phyloP scores from a whole-genome alignment of 106 monocot genomes.

The Agapanthus africanus region DNA sequence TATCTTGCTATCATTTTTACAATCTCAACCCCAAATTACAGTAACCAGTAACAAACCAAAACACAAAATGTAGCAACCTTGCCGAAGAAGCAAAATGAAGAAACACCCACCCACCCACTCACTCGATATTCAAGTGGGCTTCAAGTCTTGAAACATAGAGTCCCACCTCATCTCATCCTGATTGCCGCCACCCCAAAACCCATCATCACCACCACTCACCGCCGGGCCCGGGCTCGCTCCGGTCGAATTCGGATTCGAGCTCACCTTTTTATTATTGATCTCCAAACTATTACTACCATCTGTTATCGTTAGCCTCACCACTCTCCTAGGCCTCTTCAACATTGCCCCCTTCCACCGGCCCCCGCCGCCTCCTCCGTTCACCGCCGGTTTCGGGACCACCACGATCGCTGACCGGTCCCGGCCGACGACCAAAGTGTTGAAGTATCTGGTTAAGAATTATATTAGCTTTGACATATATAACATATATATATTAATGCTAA shows the following conservation, averaged over 20 bases:
- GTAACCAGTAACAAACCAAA: no score
- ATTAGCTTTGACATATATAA: no score
- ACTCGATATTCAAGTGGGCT: no score
- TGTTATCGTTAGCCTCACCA: slow-evolving; percentile 19
- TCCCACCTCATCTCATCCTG: slow-evolving; percentile 40
- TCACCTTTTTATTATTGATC: background rate
- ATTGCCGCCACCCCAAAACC: background rate
- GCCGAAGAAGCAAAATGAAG: no score
- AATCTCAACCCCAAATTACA: no score
- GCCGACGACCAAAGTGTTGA: background rate
- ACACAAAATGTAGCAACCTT: no score
- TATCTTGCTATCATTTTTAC: no score
- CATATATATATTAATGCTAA: no score
- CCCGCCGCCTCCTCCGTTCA: no score
- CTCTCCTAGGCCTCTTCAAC: slow-evolving; percentile 13
- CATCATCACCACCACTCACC: background rate
- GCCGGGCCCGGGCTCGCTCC: background rate
- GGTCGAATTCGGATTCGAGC: background rate
- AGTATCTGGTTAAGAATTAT: no score
- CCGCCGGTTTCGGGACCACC: background rate
- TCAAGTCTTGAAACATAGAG: slow-evolving; percentile 51
- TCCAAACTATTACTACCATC: slow-evolving; percentile 6
- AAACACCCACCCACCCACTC: no score
- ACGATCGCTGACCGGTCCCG: slow-evolving; percentile 13
- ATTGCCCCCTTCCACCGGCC: background rate